Conservation (phyloP, 345 rosid species). For the Cochlearia excelsa region DNA sequence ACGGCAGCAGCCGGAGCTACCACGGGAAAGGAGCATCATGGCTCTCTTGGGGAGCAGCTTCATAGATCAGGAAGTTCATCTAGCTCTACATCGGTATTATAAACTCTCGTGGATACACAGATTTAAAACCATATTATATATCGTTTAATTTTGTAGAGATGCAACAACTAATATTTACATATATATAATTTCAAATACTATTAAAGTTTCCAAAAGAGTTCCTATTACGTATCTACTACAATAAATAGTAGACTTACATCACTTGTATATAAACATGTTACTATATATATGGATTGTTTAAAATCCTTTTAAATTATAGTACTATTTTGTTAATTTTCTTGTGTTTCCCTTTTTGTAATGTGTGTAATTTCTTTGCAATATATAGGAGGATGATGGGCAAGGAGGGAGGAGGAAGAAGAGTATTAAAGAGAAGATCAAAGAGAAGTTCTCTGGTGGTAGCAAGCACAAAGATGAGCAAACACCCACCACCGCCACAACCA, state of each 20-base stretch:
- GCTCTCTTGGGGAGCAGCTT: constrained; percentile 34
- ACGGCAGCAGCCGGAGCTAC: too few relatives aligned
- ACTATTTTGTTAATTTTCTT: too few relatives aligned
- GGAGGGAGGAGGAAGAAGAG: constrained; percentile 89
- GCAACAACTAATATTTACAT: too few relatives aligned
- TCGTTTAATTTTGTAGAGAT: not conserved
- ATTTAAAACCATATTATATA: too few relatives aligned
- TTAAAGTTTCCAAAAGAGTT: too few relatives aligned
- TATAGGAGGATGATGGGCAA: constrained; percentile 61
- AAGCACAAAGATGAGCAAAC: constrained; percentile 44
- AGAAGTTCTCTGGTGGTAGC: constrained; percentile 45
- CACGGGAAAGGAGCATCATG: constrained; percentile 29
- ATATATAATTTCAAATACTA: too few relatives aligned
- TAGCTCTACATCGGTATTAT: constrained; percentile 46
- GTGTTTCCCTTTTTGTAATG: not conserved
- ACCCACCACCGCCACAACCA: constrained; percentile 23
- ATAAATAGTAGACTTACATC: too few relatives aligned
- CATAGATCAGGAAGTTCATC: constrained; percentile 44
- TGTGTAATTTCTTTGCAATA: not conserved
- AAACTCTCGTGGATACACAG: too few relatives aligned
- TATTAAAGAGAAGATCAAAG: constrained; percentile 64
- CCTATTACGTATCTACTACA: too few relatives aligned
- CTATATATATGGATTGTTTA: too few relatives aligned
- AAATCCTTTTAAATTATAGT: too few relatives aligned
- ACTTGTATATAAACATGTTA: too few relatives aligned